Evolutionary conservation across 345 rosid genomes (phyloP), one percentile per base, ranked within the genome.

Genomic region (Camelina laxa): DNA sequence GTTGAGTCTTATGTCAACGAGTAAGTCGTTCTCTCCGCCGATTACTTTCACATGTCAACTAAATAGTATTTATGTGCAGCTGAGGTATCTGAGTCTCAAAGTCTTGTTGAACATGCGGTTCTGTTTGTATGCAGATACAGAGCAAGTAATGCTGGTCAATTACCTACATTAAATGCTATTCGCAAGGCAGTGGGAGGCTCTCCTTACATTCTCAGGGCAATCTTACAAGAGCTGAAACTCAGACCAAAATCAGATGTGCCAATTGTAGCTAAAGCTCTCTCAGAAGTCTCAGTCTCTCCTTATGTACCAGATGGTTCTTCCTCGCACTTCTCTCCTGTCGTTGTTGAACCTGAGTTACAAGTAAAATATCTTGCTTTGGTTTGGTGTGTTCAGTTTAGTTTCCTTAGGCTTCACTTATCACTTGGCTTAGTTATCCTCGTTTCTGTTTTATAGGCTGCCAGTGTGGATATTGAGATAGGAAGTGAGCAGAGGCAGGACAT

Each of bases 111-210:
- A 60, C 53, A 17, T 35, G 3, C 1, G 5, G 5, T 45, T 2
- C 56, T 31, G 38, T 11, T 20, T 70, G 22, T 65, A 2, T 65
- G 65, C 76, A 77, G 76, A 21, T 77, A 71, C 41, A 77, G 76
- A 65, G 77, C 48, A 20, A 36, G 64, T 65, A 71, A 77, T 77
- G 76, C 38, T 65, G 76, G 80, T 12, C 58, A 44, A 51, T 77
- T 71, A 63, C 73, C 80, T 71, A 0, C 76, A 41, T 0, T 58
- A 45, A 0, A 0, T 0, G 44, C 4, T 65, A 58, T 8, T 41
- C 35, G 2, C 56, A 65, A 49, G 69, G 58, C 51, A 58, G 76
- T 77, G 21, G 76, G 80, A 72, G 76, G 80, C 7, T 0, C 7
- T 58, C 42, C 31, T 35, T 49, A 65, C 42, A 0, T 12, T n/a